phyloP scores from a whole-genome alignment of 108 stramenopile species.

The Nannochloropsis salina region DNA sequence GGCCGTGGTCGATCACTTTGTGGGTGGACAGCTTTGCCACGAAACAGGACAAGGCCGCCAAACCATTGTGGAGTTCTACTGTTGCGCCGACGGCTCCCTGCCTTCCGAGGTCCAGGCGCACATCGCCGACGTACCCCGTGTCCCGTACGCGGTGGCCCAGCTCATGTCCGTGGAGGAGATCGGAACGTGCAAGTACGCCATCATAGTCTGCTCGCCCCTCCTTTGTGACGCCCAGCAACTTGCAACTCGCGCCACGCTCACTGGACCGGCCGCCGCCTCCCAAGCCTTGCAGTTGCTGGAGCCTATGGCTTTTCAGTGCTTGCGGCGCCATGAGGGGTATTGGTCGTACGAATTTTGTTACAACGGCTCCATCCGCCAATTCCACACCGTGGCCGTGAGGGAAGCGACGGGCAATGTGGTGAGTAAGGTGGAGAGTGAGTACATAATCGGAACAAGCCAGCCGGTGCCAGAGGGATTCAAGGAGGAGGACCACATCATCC shows the following conservation, averaged over 20 bases:
- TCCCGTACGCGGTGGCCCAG: neutral
- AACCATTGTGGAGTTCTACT: neutral
- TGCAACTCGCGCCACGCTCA: neutral
- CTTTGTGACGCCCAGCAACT: neutral
- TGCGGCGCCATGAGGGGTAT: neutral
- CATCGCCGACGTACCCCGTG: neutral
- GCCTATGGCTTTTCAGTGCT: neutral
- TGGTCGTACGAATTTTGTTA: conserved; percentile 20
- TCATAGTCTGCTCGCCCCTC: conserved; percentile 17
- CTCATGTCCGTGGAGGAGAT: neutral
- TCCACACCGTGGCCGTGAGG: neutral
- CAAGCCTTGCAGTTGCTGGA: conserved; percentile 10
- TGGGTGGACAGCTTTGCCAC: neutral
- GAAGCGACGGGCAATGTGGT: neutral
- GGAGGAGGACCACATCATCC: neutral
- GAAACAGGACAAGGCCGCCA: neutral
- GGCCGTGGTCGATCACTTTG: neutral
- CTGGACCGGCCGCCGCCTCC: neutral
- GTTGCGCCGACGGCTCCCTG: neutral
- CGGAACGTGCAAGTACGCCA: neutral
- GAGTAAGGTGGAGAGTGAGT: conserved; percentile 15
- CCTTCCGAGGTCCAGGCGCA: neutral
- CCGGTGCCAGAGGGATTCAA: neutral
- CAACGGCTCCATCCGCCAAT: neutral
- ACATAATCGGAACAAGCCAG: neutral